These are phyloP conservation scores for Geranomyces variabilis DNA, from an alignment of 192 early-diverging fungal species.

Conservation along the genomic window DNA sequence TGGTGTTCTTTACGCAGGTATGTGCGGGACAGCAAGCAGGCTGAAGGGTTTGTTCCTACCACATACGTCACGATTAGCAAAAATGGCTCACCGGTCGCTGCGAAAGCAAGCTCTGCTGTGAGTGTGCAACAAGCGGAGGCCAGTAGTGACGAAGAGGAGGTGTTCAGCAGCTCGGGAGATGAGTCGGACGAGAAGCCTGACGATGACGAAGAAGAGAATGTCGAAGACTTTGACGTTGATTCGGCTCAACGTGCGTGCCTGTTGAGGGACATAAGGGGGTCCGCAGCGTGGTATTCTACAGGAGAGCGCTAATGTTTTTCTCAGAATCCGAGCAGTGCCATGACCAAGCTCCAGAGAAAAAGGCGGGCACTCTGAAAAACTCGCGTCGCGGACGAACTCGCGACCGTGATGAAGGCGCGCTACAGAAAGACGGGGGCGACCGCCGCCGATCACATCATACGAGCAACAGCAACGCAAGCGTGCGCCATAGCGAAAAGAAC, in stretches of 20 bases:
- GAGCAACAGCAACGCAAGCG: not conserved
- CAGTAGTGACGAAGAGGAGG: slow-evolving; percentile 6
- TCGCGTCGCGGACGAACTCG: not conserved
- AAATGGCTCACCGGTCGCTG: not conserved
- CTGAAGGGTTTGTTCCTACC: slow-evolving; percentile 47
- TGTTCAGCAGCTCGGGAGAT: not conserved
- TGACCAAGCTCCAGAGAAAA: not conserved
- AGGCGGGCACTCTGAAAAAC: not conserved
- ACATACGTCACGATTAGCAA: slow-evolving; percentile 39
- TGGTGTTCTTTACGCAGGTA: not conserved
- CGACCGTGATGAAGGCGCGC: not conserved
- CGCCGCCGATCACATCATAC: not conserved
- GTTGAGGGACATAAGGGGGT: not conserved
- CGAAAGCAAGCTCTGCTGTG: not conserved
- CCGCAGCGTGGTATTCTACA: not conserved
- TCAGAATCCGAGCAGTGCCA: not conserved
- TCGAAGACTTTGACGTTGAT: not conserved
- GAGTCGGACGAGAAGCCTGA: not conserved
- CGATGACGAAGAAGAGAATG: not conserved
- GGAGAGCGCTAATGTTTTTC: not conserved
- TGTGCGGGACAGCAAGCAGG: not conserved
- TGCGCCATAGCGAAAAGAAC: not conserved
- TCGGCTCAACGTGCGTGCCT: not conserved
- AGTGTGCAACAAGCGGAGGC: not conserved
- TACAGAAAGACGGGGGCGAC: too few relatives aligned